These are phyloP conservation scores for Fermentozyma sake DNA, from an alignment of 1,139 yeast genomes.

Conservation along the genomic window DNA sequence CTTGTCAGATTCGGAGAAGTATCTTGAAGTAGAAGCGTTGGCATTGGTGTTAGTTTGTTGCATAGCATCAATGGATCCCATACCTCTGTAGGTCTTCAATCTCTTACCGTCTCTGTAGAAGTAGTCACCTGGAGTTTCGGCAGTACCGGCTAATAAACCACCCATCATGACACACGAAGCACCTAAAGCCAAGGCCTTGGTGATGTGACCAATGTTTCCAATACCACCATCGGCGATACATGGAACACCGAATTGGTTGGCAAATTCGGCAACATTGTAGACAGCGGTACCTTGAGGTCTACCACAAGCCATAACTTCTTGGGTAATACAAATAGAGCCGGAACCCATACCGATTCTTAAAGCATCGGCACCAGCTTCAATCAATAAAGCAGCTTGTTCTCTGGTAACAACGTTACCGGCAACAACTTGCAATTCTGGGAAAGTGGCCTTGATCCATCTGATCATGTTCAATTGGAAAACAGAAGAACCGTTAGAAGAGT, in stretches of 20 bases:
- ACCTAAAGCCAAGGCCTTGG: constrained; percentile 94
- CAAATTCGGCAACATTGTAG: constrained; percentile 80
- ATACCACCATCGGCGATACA: constrained; percentile 99
- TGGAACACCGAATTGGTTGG: constrained; percentile 87
- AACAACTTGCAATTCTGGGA: constrained; percentile 79
- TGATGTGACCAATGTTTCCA: constrained; percentile 96
- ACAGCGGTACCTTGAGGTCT: constrained; percentile 99
- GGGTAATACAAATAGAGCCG: constrained; percentile 97
- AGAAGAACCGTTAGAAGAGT: constrained; percentile 97
- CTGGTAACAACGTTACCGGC: constrained; percentile 99
- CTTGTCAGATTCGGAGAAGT: constrained; percentile 91
- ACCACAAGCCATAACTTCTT: constrained; percentile 99
- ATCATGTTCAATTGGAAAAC: constrained; percentile 91
- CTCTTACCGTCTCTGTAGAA: constrained; percentile 98
- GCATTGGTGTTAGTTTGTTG: constrained; percentile 85
- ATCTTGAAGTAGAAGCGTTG: constrained; percentile 96
- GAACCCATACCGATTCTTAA: constrained; percentile 99
- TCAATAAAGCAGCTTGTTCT: constrained; percentile 96
- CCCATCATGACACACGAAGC: constrained; percentile 99
- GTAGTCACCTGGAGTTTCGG: constrained; percentile 98
- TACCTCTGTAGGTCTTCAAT: constrained; percentile 96
- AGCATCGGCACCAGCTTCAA: constrained; percentile 96
- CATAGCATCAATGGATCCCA: constrained; percentile 99
- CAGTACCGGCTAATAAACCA: constrained; percentile 96
- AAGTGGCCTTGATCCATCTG: constrained; percentile 79